Evolutionary conservation across 2,329 filamentous ascomycete species (phyloP).

Genomic region (Colletotrichum orbiculare): DNA sequence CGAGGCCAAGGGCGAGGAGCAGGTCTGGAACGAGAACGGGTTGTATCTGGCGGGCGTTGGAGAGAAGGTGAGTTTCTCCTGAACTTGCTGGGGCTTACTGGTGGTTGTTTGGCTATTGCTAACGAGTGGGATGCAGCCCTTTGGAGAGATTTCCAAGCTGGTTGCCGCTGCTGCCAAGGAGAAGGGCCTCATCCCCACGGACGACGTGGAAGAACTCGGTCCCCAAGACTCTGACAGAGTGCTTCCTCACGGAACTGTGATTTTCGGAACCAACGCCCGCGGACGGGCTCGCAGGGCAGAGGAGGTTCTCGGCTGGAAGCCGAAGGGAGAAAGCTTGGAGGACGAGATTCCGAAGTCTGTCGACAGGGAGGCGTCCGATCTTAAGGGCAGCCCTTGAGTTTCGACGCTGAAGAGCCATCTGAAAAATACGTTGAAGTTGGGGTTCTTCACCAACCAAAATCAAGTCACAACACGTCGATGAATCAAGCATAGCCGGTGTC

Average conservation of each 20-base stretch:
- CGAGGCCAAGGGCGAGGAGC: slow-evolving; percentile 33
- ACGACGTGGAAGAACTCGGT: slow-evolving; percentile 44
- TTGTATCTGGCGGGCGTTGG: slow-evolving; percentile 48
- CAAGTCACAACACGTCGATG: too few species aligned
- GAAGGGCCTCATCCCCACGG: slow-evolving; percentile 40
- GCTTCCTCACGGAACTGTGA: slow-evolving; percentile 55
- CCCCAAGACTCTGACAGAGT: slow-evolving; percentile 56
- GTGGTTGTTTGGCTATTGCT: not conserved
- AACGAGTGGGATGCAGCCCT: slow-evolving; percentile 37
- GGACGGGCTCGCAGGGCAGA: slow-evolving; percentile 61
- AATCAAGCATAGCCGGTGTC: too few species aligned
- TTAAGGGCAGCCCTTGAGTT: not conserved
- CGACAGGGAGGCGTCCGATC: slow-evolving; percentile 38
- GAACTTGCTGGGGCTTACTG: not conserved
- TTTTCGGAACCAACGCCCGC: slow-evolving; percentile 69
- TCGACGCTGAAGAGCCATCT: not conserved
- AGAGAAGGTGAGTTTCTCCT: slow-evolving; percentile 41
- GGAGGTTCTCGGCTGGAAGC: slow-evolving; percentile 66
- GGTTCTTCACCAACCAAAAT: too few species aligned
- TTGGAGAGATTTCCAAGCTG: slow-evolving; percentile 45
- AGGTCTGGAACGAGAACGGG: slow-evolving; percentile 52
- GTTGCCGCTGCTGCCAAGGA: slow-evolving; percentile 42
- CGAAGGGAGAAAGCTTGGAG: slow-evolving; percentile 58
- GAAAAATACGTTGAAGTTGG: not conserved
- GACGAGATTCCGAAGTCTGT: slow-evolving; percentile 50